These are phyloP conservation scores for Paulownia fortunei DNA, from an alignment of 257 asterid species.

Conservation along the genomic window DNA sequence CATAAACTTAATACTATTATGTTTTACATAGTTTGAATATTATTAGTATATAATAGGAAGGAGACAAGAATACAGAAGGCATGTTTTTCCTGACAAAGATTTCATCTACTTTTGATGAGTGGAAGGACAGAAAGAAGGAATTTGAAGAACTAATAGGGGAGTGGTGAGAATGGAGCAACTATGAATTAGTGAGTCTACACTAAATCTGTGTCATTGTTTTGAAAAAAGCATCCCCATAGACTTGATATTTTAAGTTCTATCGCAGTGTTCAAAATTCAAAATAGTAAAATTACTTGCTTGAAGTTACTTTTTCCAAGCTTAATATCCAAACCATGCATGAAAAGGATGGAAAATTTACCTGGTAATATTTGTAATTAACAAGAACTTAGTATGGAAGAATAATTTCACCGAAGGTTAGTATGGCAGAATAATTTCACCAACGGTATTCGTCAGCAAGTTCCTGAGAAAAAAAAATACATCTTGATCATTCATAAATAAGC, in stretches of 20 bases:
- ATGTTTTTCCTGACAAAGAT: not conserved
- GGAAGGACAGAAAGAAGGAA: not conserved
- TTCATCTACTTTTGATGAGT: conserved; percentile 7
- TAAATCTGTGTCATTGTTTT: not conserved
- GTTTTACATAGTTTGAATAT: conserved; percentile 14
- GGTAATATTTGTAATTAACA: conserved; percentile 3
- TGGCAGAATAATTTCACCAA: not conserved
- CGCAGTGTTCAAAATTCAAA: not conserved
- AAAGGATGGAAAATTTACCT: conserved; percentile 11
- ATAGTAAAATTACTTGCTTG: not conserved
- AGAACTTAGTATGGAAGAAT: not conserved
- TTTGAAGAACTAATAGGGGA: not conserved
- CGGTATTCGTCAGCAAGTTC: not conserved
- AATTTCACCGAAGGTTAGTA: not conserved
- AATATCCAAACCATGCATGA: conserved; percentile 19
- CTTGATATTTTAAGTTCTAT: conserved; percentile 11
- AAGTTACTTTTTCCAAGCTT: not conserved
- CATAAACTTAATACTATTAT: not conserved
- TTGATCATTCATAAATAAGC: conserved; percentile 17
- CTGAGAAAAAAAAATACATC: not conserved
- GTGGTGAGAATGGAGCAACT: conserved; percentile 16
- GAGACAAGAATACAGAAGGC: not conserved
- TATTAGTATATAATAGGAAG: conserved; percentile 19
- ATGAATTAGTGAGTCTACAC: not conserved
- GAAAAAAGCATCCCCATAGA: not conserved